Evolutionary conservation across 2,329 filamentous ascomycete genomes (phyloP).

Genomic region (Epichloe sibirici): DNA sequence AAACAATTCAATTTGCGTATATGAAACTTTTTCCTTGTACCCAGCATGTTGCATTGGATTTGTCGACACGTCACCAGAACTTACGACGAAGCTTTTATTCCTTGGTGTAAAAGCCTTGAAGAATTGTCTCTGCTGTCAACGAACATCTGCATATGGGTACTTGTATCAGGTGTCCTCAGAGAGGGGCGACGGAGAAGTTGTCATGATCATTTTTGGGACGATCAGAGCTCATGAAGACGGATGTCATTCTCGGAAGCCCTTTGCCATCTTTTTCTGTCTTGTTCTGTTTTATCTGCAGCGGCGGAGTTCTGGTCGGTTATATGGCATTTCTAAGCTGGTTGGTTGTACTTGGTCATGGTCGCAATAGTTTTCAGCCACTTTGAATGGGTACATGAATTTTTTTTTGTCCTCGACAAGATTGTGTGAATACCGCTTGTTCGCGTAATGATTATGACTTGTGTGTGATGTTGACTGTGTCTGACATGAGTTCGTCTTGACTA

Average conservation of each 20-base stretch:
- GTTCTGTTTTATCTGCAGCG: constrained; percentile 15
- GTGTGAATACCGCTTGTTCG: too few species aligned
- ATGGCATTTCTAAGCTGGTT: constrained; percentile 15
- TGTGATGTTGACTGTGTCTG: too few species aligned
- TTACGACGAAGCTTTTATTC: background rate
- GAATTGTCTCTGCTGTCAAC: too few species aligned
- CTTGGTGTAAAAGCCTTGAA: too few species aligned
- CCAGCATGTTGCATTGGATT: background rate
- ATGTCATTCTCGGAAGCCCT: constrained; percentile 13
- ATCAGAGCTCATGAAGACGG: constrained; percentile 5
- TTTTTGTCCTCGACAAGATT: too few species aligned
- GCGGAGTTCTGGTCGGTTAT: constrained; percentile 20
- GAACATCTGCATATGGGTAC: too few species aligned
- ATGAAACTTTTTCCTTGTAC: background rate
- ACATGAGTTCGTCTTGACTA: too few species aligned
- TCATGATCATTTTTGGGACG: background rate
- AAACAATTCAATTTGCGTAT: background rate
- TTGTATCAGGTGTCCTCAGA: too few species aligned
- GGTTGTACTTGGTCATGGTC: constrained; percentile 7
- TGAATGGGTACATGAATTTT: background rate
- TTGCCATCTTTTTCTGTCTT: constrained; percentile 8
- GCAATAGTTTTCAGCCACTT: background rate
- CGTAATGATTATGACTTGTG: too few species aligned
- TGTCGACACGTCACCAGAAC: background rate
- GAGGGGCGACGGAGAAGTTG: too few species aligned